Base-by-base conservation (phyloP, 805 yeast genomes). In the Scheffersomyces lignosus region DNA sequence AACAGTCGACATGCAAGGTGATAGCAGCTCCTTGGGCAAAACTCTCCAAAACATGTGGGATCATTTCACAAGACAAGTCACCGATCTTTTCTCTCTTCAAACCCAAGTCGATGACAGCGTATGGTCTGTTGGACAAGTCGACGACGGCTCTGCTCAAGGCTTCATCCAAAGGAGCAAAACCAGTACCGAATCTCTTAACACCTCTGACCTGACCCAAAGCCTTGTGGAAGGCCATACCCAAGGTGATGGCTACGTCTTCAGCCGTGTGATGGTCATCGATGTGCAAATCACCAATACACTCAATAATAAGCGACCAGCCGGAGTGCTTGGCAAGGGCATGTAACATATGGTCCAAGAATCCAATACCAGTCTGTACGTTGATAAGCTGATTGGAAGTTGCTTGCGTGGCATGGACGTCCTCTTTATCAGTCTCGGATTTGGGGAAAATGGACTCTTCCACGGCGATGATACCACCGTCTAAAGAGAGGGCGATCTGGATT, bases 221-320 rank as follows among this genome's bases (percentile, higher is more conserved):
- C 50, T 83, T 66, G 54, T 88, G 85, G 70, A 93, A 89, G 6
- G 96, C 93, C 52, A 71, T 70, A 6, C 99, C 99, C 23, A 93
- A 67, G 1, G 96, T 89, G 49, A 93, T 87, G 30, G 91, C 97
- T 45, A 88, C 87, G 64, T 93, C 99, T 62, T 93, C 99, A 4
- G 96, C 84, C 1, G 96, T 81, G 64, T 93, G 99, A 62, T 93
- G 99, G 64, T 93, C 99, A 62, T 93, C 99, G 37, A 93, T 90
- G 62, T 89, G 95, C 49, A 89, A 69, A 60, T 93, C 99, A 30
- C 99, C 99, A 40, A 83, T 77, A 63, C 98, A 91, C 57, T 85
- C 95, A 14, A 93, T 76, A 23, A 87, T 71, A 39, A 93, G 58
- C 9, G 96, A 87, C 99, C 98, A 93, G 13, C 98, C 98, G 1